Evolutionary conservation across 371 early-diverging fungal species (phyloP).

Genomic region (Entomophthora muscae): DNA sequence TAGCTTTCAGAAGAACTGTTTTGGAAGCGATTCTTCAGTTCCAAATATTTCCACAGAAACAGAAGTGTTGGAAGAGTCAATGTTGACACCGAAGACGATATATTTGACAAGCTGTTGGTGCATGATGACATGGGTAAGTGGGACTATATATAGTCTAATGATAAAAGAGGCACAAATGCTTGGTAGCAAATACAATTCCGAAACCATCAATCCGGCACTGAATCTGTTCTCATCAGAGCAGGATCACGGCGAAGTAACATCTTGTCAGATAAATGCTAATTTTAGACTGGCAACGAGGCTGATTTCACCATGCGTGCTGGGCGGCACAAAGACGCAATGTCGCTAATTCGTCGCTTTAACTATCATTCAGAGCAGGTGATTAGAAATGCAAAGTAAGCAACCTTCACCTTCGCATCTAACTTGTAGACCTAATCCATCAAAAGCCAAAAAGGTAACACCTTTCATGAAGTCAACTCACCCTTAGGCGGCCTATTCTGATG

Average conservation of each 20-base stretch:
- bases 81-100: constrained; percentile 45
- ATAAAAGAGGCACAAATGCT: constrained; percentile 5
- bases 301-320: constrained; percentile 83
- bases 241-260: constrained; percentile 44
- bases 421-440: background rate
- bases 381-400: constrained; percentile 5
- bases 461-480: background rate
- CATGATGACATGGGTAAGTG: constrained; percentile 55
- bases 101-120: constrained; percentile 62
- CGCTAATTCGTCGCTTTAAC: constrained; percentile 75
- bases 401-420: background rate
- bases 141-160: background rate
- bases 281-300: constrained; percentile 53
- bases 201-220: constrained; percentile 19
- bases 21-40: constrained; percentile 74
- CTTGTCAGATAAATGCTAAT: background rate
- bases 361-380: constrained; percentile 77
- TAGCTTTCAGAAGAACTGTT: constrained; percentile 61
- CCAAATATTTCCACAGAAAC: constrained; percentile 72
- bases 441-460: background rate
- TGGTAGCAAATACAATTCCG: background rate
- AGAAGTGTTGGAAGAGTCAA: constrained; percentile 37
- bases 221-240: constrained; percentile 41
- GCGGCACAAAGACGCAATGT: constrained; percentile 34
- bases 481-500: background rate